Conservation (phyloP, 495 filamentous ascomycete genomes). For the Aspergillus sclerotiicarbonarius region DNA sequence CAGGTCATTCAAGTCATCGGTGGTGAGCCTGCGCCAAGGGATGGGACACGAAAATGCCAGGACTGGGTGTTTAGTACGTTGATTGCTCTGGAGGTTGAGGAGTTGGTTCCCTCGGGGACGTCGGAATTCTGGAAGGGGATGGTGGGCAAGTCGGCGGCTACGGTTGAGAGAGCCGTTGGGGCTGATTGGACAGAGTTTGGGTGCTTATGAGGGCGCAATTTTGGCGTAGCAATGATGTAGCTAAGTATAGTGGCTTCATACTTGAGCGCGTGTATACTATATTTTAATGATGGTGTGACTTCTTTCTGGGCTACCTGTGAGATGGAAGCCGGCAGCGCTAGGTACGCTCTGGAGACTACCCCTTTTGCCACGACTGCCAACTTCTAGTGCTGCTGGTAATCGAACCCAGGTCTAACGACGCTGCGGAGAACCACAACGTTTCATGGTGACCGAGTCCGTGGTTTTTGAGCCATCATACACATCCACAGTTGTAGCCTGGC, state of each 20-base stretch:
- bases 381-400: slow-evolving; percentile 11
- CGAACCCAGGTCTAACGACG: slow-evolving; percentile 11
- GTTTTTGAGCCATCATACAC: too few species aligned
- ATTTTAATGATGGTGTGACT: too few species aligned
- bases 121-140: slow-evolving; percentile 15
- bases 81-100: slow-evolving; percentile 20
- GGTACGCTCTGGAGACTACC: too few species aligned
- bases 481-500: too few species aligned
- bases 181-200: slow-evolving; percentile 4
- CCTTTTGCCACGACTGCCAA: slow-evolving; percentile 2
- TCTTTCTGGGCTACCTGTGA: too few species aligned
- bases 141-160: slow-evolving; percentile 8
- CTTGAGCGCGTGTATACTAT: too few species aligned
- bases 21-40: slow-evolving; percentile 11
- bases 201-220: neutral
- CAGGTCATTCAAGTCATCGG: slow-evolving; percentile 8
- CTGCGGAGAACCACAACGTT: slow-evolving; percentile 8
- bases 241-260: too few species aligned
- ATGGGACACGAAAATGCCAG: slow-evolving; percentile 16
- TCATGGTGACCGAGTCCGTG: slow-evolving; percentile 12
- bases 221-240: too few species aligned
- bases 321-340: too few species aligned
- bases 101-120: slow-evolving; percentile 15
- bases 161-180: slow-evolving; percentile 1
- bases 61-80: slow-evolving; percentile 20